Percentiles rank a stretch among this genome's conserved stretches.
phyloP scores from a whole-genome alignment of 768 basidiomycete species.

The Tricholoma flavovirens region DNA sequence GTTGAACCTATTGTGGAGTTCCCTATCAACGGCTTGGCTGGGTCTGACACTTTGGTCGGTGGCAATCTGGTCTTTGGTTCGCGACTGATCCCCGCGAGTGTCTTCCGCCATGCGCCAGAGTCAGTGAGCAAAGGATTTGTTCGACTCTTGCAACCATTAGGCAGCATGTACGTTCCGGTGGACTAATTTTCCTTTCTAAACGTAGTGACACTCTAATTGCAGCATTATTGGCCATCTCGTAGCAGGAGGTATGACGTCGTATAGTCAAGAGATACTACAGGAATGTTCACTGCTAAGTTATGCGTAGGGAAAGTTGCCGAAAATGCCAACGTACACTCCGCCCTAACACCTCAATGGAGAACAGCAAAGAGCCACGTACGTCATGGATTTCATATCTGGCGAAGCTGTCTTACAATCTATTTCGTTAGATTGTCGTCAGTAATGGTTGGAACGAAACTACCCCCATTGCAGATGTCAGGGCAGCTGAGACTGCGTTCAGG shows the following conservation, averaged over 20 bases:
- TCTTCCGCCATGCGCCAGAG: constrained; percentile 11
- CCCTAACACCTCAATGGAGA: constrained; percentile 31
- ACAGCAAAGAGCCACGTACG: constrained; percentile 32
- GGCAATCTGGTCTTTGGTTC: constrained; percentile 12
- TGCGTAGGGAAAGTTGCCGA: constrained; percentile 26
- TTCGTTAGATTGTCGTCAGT: too few relatives aligned
- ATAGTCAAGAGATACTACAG: too few relatives aligned
- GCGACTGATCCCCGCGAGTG: constrained; percentile 10
- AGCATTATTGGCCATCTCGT: constrained; percentile 17
- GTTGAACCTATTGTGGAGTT: background rate
- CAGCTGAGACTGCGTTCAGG: too few relatives aligned
- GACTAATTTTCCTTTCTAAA: background rate
- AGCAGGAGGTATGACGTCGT: constrained; percentile 14
- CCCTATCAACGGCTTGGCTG: constrained; percentile 9
- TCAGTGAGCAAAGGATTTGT: constrained; percentile 16
- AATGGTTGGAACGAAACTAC: too few relatives aligned
- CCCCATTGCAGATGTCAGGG: too few relatives aligned
- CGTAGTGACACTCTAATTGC: background rate
- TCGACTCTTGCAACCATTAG: constrained; percentile 14
- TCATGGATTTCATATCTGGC: too few relatives aligned
- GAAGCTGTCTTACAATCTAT: too few relatives aligned
- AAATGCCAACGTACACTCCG: constrained; percentile 27
- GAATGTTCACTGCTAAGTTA: background rate
- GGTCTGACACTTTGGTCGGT: constrained; percentile 10
- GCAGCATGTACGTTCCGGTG: constrained; percentile 1